A percentile compares a stretch with the other conserved stretches of the same genome.
Conservation (phyloP, 129 eudicot species). For the Tagetes patula region DNA sequence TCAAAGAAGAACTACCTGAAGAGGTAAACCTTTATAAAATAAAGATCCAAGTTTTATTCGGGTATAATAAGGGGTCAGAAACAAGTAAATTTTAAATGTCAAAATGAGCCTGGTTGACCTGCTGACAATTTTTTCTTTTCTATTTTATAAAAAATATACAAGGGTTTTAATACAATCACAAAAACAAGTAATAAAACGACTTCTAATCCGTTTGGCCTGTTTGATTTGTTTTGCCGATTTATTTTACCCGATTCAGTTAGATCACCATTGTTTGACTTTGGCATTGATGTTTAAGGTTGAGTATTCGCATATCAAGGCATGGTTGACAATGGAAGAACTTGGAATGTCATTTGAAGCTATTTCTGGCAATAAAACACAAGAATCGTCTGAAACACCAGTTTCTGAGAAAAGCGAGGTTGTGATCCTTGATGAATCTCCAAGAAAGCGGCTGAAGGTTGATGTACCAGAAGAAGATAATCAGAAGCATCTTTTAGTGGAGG, state of each 20-base stretch:
- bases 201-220: background rate
- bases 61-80: background rate
- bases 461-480: slow-evolving; percentile 27
- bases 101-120: background rate
- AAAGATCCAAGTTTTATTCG: background rate
- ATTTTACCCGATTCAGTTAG: background rate
- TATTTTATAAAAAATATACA: background rate
- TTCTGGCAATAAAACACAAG: slow-evolving; percentile 31
- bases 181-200: background rate
- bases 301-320: slow-evolving; percentile 65
- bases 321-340: slow-evolving; percentile 64
- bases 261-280: slow-evolving; percentile 12
- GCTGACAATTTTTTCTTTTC: background rate
- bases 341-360: slow-evolving; percentile 50
- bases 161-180: background rate
- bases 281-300: slow-evolving; percentile 44
- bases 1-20: slow-evolving; percentile 78
- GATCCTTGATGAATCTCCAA: slow-evolving; percentile 36
- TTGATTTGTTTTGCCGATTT: background rate
- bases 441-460: slow-evolving; percentile 60
- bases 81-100: background rate
- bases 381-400: slow-evolving; percentile 8
- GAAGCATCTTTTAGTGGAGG: slow-evolving; percentile 20
- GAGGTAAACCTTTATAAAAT: slow-evolving; percentile 51
- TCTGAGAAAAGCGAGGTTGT: slow-evolving; percentile 15